These are phyloP conservation scores for Tephrocybe rancida DNA, from an alignment of 768 basidiomycete species.

Conservation along the genomic window DNA sequence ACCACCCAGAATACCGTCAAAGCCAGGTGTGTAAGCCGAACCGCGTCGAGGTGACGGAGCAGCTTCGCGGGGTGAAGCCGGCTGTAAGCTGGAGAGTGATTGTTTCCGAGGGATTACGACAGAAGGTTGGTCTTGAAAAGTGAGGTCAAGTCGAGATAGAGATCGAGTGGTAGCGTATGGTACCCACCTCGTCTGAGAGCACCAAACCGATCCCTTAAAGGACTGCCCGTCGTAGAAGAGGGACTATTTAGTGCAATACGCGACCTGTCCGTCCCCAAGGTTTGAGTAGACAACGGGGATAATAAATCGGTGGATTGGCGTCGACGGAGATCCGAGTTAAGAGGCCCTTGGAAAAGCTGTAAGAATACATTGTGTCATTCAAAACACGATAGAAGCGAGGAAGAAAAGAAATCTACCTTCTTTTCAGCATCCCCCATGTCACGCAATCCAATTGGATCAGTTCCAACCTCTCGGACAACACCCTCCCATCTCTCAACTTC, in stretches of 20 bases:
- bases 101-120: constrained; percentile 62
- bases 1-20: constrained; percentile 71
- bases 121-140: constrained; percentile 58
- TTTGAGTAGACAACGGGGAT: constrained; percentile 56
- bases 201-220: constrained; percentile 70
- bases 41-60: constrained; percentile 70
- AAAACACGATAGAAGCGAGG: constrained; percentile 15
- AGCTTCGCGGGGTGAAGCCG: constrained; percentile 59
- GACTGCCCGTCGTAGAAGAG: constrained; percentile 44
- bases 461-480: constrained; percentile 75
- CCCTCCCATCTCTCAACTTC: constrained; percentile 92
- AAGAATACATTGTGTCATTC: constrained; percentile 22
- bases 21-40: constrained; percentile 56
- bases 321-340: constrained; percentile 88
- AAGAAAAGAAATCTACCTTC: constrained; percentile 60
- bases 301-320: constrained; percentile 80
- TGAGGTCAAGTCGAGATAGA: constrained; percentile 17
- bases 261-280: constrained; percentile 54
- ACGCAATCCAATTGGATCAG: constrained; percentile 73
- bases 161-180: background rate
- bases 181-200: constrained; percentile 64
- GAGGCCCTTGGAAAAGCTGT: constrained; percentile 78
- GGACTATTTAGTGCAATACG: constrained; percentile 56
- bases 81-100: constrained; percentile 65
- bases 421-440: constrained; percentile 85